These are phyloP conservation scores for Alternaria viburni DNA, from an alignment of 2,329 filamentous ascomycete genomes.

Conservation along the genomic window DNA sequence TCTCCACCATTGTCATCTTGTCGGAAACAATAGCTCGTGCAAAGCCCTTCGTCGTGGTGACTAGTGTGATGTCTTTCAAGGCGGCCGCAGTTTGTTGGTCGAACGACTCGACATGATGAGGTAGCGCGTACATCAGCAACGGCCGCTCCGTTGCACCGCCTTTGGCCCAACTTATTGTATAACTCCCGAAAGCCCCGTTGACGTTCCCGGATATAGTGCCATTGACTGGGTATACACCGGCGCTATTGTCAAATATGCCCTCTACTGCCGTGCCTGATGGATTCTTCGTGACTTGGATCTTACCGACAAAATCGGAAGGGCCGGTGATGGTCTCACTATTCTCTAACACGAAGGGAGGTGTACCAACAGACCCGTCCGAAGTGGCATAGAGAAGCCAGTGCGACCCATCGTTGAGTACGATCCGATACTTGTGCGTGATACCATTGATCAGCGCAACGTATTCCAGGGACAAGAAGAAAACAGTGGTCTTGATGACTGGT, in stretches of 20 bases:
- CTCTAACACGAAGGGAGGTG: conserved; percentile 71
- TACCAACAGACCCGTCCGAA: conserved; percentile 58
- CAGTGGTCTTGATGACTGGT: conserved; percentile 74
- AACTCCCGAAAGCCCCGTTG: conserved; percentile 63
- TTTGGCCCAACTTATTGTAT: conserved; percentile 75
- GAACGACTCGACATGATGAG: conserved; percentile 84
- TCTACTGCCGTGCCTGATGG: conserved; percentile 60
- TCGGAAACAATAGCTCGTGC: conserved; percentile 67
- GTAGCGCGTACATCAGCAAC: conserved; percentile 86
- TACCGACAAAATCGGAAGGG: conserved; percentile 72
- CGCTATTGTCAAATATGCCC: conserved; percentile 76
- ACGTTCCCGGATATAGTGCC: conserved; percentile 59
- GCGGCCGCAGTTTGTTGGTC: conserved; percentile 61
- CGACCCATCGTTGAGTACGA: conserved; percentile 59
- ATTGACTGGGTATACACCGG: conserved; percentile 75
- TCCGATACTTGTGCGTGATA: conserved; percentile 47
- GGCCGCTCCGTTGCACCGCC: conserved; percentile 63
- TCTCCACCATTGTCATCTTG: conserved; percentile 73
- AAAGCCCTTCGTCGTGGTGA: conserved; percentile 87
- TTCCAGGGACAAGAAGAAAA: conserved; percentile 75
- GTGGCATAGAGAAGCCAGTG: conserved; percentile 83
- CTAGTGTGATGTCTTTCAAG: conserved; percentile 64
- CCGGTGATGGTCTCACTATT: conserved; percentile 72
- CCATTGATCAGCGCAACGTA: conserved; percentile 38
- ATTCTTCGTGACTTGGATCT: conserved; percentile 84